Percentiles rank a stretch among this genome's conserved stretches.
phyloP scores from a whole-genome alignment of 2,329 filamentous ascomycete species.

The Exophiala sideris region DNA sequence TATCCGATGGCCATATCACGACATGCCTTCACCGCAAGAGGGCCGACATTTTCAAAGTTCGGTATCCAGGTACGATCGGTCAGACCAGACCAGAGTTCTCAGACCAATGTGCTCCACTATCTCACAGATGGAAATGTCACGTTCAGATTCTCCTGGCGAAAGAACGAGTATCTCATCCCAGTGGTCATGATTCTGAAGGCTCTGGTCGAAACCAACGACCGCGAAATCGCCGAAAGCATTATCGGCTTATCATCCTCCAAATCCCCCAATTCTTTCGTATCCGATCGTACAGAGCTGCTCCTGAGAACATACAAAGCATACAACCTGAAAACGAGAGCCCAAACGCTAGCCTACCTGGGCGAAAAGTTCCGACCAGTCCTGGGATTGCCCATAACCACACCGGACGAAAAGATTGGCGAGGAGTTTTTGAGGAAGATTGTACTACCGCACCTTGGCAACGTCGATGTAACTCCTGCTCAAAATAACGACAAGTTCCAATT shows the following conservation, averaged over 20 bases:
- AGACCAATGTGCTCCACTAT: constrained; percentile 96
- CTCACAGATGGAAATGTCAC: constrained; percentile 93
- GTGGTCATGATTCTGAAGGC: constrained; percentile 97
- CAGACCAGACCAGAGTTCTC: constrained; percentile 93
- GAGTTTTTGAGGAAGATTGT: constrained; percentile 90
- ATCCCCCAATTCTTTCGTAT: constrained; percentile 84
- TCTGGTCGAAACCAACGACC: constrained; percentile 89
- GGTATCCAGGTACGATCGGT: constrained; percentile 91
- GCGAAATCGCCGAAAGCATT: constrained; percentile 92
- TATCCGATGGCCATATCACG: constrained; percentile 93
- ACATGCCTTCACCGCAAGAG: constrained; percentile 83
- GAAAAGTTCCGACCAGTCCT: constrained; percentile 88
- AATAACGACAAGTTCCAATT: constrained; percentile 91
- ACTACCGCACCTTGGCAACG: constrained; percentile 83
- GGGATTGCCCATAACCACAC: constrained; percentile 76
- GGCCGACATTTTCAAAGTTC: constrained; percentile 79
- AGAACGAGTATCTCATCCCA: constrained; percentile 93
- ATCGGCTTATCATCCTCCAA: constrained; percentile 77
- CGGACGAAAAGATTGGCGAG: constrained; percentile 82
- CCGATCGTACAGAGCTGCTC: constrained; percentile 87
- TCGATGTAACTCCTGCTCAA: constrained; percentile 77
- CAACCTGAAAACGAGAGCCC: constrained; percentile 72
- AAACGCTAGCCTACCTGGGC: constrained; percentile 82
- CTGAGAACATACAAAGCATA: constrained; percentile 92
- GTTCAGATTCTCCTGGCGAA: constrained; percentile 96